Evolutionary conservation across 352 stramenopile genomes (phyloP), one percentile per base, ranked within the genome.

Genomic region (Pythium myriotylum): DNA sequence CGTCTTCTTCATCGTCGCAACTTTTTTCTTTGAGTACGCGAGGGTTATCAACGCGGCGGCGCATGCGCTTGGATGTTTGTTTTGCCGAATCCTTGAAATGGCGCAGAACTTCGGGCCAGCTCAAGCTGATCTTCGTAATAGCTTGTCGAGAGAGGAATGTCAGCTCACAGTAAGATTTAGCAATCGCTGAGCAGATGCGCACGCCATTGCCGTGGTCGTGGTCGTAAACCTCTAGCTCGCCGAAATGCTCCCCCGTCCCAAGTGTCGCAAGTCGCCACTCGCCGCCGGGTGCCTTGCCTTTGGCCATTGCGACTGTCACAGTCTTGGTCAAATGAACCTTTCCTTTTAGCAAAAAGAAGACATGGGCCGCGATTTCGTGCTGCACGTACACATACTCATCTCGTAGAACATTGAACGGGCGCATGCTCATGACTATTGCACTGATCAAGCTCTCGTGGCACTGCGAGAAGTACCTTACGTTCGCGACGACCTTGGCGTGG

Each of bases 181-280:
- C 83, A 16, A 94, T 76, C 6, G 86, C 86, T 3, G 81, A 91
- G 54, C 80, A 92, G 37, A 94, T 87, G n/a, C 86, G 86, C 10
- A 93, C 80, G n/a, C 84, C 84, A 20, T 91, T 90, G 33, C 84
- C 86, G 43, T 91, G 79, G 4, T 89, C 62, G 29, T 86, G 73
- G 48, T 92, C 82, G 50, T 92, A 94, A 19, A 94, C 74, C 63
- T 94, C 86, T n/a, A 94, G 66, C 74, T 94, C 86, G n/a, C 86
- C 86, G 72, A 94, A 94, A 54, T 94, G 81, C 22, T 92, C 77
- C 12, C 86, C 86, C 20, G 81, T 45, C 0, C 26, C 53, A 41
- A 91, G 67, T 9, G 74, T 69, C 1, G 72, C 66, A 9, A 94
- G 51, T 20, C 72, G 70, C 24, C 68, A 64, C 19, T 94, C 86